Conservation (phyloP, 257 asterid genomes). For the Plantago elongata region DNA sequence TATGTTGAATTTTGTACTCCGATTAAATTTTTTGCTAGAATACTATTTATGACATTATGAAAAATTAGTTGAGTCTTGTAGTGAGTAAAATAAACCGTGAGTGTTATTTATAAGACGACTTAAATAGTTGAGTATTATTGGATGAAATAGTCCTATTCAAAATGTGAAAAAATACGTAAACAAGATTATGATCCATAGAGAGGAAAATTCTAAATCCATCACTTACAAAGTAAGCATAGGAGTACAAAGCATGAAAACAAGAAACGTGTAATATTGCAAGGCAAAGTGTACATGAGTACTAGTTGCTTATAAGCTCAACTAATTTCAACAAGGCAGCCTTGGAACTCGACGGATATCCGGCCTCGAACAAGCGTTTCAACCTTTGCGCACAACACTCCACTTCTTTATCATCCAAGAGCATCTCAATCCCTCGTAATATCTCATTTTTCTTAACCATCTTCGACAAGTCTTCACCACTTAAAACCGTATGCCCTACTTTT, state of each 20-base stretch:
- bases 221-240: not conserved
- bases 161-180: no score
- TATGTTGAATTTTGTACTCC: no score
- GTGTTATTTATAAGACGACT: no score
- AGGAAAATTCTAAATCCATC: no score
- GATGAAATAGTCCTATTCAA: no score
- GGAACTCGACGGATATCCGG: conserved; percentile 52
- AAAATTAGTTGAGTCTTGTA: no score
- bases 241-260: not conserved
- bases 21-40: no score
- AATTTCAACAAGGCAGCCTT: conserved; percentile 43
- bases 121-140: no score
- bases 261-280: not conserved
- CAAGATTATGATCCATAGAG: no score
- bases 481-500: conserved; percentile 39
- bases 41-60: no score
- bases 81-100: no score
- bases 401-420: conserved; percentile 46
- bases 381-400: conserved; percentile 33
- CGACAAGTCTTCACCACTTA: conserved; percentile 27
- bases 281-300: conserved; percentile 4
- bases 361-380: conserved; percentile 31
- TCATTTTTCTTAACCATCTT: conserved; percentile 40
- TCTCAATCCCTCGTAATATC: conserved; percentile 42
- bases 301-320: conserved; percentile 26